phyloP scores from a whole-genome alignment of 78 protist species.

The Paratrimastix pyriformis region DNA sequence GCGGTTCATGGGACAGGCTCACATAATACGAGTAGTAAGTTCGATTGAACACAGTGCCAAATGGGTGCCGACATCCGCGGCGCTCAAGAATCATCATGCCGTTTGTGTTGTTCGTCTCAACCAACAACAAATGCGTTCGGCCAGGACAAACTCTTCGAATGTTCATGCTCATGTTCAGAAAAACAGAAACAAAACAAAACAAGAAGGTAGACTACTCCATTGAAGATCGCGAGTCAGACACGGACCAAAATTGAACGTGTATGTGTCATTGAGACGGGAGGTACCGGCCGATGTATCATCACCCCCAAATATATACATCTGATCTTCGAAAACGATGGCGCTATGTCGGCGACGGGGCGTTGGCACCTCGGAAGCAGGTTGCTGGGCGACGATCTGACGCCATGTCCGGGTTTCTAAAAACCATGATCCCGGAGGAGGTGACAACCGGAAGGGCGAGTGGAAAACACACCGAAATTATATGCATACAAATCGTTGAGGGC shows the following conservation, averaged over 20 bases:
- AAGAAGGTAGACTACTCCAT: background rate
- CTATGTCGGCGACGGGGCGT: no score
- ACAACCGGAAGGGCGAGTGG: background rate
- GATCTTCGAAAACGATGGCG: no score
- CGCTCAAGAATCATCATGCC: no score
- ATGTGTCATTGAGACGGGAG: background rate
- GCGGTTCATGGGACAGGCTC: background rate
- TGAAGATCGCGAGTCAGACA: background rate
- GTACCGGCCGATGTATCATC: background rate
- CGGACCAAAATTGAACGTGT: background rate
- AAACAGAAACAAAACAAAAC: background rate
- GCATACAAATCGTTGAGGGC: no score
- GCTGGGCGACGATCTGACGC: no score
- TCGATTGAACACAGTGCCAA: background rate
- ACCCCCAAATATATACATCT: background rate
- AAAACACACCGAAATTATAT: background rate
- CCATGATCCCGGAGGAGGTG: background rate
- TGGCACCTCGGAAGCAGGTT: no score
- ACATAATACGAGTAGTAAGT: background rate
- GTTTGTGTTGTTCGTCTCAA: no score
- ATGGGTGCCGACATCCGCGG: no score
- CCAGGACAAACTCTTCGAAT: background rate
- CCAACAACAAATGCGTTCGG: background rate
- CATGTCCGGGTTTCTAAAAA: no score
- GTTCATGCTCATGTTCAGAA: background rate